phyloP scores from a whole-genome alignment of 768 basidiomycete genomes.

The Boletellus ananas region DNA sequence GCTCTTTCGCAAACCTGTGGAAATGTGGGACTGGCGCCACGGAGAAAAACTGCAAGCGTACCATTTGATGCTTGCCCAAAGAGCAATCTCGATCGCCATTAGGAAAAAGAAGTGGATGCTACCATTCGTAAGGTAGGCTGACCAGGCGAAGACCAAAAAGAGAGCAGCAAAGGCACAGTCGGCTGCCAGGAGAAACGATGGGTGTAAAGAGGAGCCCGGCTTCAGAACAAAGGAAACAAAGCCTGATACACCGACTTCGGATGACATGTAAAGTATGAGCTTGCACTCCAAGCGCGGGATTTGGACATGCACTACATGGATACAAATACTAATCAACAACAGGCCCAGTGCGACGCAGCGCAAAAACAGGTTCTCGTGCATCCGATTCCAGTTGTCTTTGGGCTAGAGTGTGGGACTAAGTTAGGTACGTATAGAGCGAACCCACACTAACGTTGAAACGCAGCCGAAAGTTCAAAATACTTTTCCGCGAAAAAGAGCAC shows the following conservation, averaged over 20 bases:
- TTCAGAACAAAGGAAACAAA: conserved; percentile 59
- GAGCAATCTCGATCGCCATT: conserved; percentile 57
- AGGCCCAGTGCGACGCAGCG: conserved; percentile 10
- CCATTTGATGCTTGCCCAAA: conserved; percentile 86
- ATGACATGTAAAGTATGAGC: conserved; percentile 17
- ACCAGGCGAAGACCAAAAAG: conserved; percentile 52
- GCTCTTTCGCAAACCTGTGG: conserved; percentile 64
- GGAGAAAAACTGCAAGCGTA: conserved; percentile 30
- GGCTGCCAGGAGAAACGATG: conserved; percentile 59
- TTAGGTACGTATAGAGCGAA: not conserved
- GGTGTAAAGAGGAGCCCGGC: conserved; percentile 75
- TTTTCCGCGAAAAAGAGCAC: conserved; percentile 42
- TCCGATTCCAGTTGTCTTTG: conserved; percentile 3
- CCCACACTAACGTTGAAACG: conserved; percentile 42
- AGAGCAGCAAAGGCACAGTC: conserved; percentile 60
- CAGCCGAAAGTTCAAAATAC: conserved; percentile 53
- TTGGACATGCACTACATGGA: not conserved
- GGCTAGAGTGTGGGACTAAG: conserved; percentile 9
- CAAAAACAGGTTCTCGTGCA: conserved; percentile 4
- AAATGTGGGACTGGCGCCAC: conserved; percentile 9
- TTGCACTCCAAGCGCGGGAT: not conserved
- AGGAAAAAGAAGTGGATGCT: conserved; percentile 67
- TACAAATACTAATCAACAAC: conserved; percentile 21
- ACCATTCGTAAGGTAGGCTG: conserved; percentile 59
- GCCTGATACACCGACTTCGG: conserved; percentile 11